phyloP scores from a whole-genome alignment of 495 filamentous ascomycete species.

The Aspergillus sclerotiicarbonarius region DNA sequence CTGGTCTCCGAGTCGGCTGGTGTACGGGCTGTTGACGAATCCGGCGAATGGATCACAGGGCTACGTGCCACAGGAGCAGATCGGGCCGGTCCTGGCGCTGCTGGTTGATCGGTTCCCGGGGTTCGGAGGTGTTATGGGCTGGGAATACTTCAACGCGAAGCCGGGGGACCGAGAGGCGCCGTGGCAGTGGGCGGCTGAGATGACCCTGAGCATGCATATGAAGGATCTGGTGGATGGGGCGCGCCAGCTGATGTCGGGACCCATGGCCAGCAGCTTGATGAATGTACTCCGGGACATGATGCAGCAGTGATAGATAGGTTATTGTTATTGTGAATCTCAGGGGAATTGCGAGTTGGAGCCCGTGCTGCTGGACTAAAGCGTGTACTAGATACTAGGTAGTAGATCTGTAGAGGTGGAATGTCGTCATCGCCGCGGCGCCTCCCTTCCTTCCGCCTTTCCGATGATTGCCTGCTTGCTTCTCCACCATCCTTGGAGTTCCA shows the following conservation, averaged over 20 bases:
- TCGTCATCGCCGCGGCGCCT: conserved; percentile 2
- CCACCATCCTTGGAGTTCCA: neutral
- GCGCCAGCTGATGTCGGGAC: conserved; percentile 27
- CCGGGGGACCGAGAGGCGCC: conserved; percentile 57
- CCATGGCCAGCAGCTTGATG: conserved; percentile 31
- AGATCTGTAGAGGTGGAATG: too few relatives aligned
- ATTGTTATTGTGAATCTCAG: neutral
- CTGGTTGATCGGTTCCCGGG: conserved; percentile 53
- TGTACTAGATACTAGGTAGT: neutral
- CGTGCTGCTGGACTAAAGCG: neutral
- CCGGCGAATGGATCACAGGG: conserved; percentile 62
- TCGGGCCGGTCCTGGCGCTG: conserved; percentile 41
- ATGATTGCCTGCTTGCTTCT: neutral
- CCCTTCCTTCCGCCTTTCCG: neutral
- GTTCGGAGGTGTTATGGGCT: conserved; percentile 82
- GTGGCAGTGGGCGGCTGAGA: conserved; percentile 69
- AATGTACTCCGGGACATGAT: conserved; percentile 34
- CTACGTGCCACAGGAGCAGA: conserved; percentile 50
- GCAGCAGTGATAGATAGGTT: conserved; percentile 11
- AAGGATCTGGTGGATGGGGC: conserved; percentile 35
- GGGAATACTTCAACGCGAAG: conserved; percentile 78
- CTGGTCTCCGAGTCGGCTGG: conserved; percentile 64
- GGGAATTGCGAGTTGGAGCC: neutral
- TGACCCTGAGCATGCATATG: conserved; percentile 54
- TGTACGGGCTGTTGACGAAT: conserved; percentile 71